A percentile compares a stretch with the other conserved stretches of the same genome.
Conservation (phyloP, 768 basidiomycete genomes). For the Phaeotremella fagi region DNA sequence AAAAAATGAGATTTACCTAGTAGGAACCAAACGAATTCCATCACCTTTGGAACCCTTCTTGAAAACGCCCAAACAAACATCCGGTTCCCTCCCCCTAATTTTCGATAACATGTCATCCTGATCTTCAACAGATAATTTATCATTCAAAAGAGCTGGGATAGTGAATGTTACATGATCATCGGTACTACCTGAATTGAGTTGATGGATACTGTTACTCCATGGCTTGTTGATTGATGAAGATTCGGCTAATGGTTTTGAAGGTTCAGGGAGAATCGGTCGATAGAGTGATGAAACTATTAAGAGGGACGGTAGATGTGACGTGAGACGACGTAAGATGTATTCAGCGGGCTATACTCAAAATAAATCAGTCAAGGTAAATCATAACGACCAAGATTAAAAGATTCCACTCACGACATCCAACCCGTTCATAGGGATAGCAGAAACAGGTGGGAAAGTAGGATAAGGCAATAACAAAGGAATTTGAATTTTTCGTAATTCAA, state of each 20-base stretch:
- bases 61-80: conserved; percentile 12
- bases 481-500: neutral
- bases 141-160: neutral
- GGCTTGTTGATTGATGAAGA: neutral
- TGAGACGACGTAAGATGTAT: conserved; percentile 5
- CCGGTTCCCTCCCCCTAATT: conserved; percentile 11
- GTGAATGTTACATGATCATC: conserved; percentile 4
- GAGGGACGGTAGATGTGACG: conserved; percentile 8
- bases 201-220: neutral
- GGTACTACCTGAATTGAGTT: neutral
- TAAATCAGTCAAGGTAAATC: neutral
- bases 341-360: conserved; percentile 7
- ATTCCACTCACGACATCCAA: conserved; percentile 10
- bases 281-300: conserved; percentile 10
- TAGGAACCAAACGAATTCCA: conserved; percentile 2
- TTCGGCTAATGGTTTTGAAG: neutral
- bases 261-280: conserved; percentile 7
- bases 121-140: neutral
- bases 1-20: conserved; percentile 6
- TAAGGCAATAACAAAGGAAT: conserved; percentile 13
- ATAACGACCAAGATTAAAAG: neutral
- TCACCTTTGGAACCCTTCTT: conserved; percentile 5
- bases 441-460: conserved; percentile 11
- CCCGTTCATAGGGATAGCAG: neutral
- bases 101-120: neutral